Percentiles rank a stretch among this genome's conserved stretches.
Evolutionary conservation across 2,329 filamentous ascomycete species (phyloP).

Genomic region (Penicillium oxalicum): DNA sequence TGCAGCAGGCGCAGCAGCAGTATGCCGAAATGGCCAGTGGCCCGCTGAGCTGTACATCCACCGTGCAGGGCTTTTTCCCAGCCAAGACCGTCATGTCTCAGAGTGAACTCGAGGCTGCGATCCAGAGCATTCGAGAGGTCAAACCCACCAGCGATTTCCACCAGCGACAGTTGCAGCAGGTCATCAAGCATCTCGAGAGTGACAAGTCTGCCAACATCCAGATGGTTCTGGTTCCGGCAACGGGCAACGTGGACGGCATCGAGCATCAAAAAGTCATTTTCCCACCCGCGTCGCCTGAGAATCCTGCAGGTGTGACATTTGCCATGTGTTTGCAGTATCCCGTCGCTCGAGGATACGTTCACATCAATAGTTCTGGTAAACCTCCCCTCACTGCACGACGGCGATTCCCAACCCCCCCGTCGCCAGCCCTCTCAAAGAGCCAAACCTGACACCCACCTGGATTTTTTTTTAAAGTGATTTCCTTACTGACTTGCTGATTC

Average conservation of each 20-base stretch:
- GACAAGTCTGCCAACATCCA: slow-evolving; percentile 14
- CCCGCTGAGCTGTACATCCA: slow-evolving; percentile 4
- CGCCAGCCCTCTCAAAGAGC: background rate
- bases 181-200: slow-evolving; percentile 8
- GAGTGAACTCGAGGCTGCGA: slow-evolving; percentile 8
- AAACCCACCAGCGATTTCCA: slow-evolving; percentile 12
- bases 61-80: slow-evolving; percentile 15
- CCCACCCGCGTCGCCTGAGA: slow-evolving; percentile 1
- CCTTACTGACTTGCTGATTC: background rate
- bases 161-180: slow-evolving; percentile 10
- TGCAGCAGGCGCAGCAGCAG: slow-evolving; percentile 10
- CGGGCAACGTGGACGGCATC: slow-evolving; percentile 4
- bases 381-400: background rate
- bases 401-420: too few relatives aligned
- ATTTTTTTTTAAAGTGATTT: too few relatives aligned
- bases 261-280: slow-evolving; percentile 11
- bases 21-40: slow-evolving; percentile 6
- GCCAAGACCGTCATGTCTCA: slow-evolving; percentile 10
- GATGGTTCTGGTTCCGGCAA: slow-evolving; percentile 5
- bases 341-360: slow-evolving; percentile 18
- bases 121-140: slow-evolving; percentile 12
- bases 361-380: slow-evolving; percentile 12
- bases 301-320: slow-evolving; percentile 9
- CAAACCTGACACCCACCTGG: too few relatives aligned
- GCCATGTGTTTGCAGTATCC: slow-evolving; percentile 18